These are phyloP conservation scores for Deinandra increscens DNA, from an alignment of 129 eudicot species.

Conservation along the genomic window DNA sequence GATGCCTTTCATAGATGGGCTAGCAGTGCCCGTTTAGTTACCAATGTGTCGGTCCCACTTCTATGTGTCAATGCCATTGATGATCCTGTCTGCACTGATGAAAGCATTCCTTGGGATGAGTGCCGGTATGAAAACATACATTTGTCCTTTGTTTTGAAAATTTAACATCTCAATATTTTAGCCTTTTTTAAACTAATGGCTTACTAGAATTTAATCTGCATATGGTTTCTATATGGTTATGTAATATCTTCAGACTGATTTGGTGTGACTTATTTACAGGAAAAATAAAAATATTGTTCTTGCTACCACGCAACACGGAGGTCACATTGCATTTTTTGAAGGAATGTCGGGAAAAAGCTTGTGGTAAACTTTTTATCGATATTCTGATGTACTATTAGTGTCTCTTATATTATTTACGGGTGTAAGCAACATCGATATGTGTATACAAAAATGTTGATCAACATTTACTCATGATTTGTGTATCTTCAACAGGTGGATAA, in stretches of 20 bases:
- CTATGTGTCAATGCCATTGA: slow-evolving; percentile 84
- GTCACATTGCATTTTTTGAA: slow-evolving; percentile 85
- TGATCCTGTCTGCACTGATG: slow-evolving; percentile 91
- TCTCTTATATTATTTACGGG: neutral
- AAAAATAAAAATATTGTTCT: slow-evolving; percentile 72
- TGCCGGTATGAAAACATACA: slow-evolving; percentile 47
- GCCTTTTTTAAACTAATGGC: neutral
- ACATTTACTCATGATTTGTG: neutral
- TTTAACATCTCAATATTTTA: neutral
- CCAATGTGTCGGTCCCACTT: slow-evolving; percentile 78
- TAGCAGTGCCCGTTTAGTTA: slow-evolving; percentile 63
- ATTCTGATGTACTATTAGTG: neutral
- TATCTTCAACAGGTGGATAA: slow-evolving; percentile 75
- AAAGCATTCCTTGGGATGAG: slow-evolving; percentile 98
- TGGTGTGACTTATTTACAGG: slow-evolving; percentile 35
- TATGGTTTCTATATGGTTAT: neutral
- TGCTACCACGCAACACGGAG: slow-evolving; percentile 93
- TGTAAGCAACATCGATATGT: neutral
- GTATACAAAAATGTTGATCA: neutral
- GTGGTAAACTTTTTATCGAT: slow-evolving; percentile 47
- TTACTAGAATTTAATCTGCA: neutral
- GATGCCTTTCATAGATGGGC: slow-evolving; percentile 83
- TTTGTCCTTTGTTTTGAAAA: neutral
- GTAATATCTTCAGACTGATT: slow-evolving; percentile 11
- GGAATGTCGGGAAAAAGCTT: slow-evolving; percentile 70